Evolutionary conservation across 345 rosid genomes (phyloP).

Genomic region (Diplotaxis tenuifolia): DNA sequence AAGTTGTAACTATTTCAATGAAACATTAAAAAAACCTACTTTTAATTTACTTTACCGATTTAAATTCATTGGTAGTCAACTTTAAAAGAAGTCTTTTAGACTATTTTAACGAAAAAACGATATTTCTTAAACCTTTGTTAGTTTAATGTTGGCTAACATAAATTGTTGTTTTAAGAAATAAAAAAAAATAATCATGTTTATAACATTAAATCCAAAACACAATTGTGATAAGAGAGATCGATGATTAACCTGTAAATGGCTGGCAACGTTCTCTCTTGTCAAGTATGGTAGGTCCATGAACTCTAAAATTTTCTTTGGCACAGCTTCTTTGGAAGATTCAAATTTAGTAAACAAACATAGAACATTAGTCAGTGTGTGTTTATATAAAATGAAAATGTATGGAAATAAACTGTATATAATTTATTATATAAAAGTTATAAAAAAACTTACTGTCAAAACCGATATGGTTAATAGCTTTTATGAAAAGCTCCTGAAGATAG

Average conservation of each 20-base stretch:
- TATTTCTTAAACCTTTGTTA: background rate
- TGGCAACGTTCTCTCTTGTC: conserved; percentile 80
- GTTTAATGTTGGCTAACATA: background rate
- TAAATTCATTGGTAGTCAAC: background rate
- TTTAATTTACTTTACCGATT: background rate
- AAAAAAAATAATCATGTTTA: background rate
- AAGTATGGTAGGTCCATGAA: conserved; percentile 61
- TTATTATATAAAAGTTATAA: background rate
- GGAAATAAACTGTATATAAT: background rate
- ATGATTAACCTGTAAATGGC: conserved; percentile 65
- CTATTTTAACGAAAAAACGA: background rate
- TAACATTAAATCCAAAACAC: background rate
- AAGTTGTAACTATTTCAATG: background rate
- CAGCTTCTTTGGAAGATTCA: conserved; percentile 54
- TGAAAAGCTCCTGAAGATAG: conserved; percentile 55
- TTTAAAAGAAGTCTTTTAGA: background rate
- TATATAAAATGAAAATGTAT: background rate
- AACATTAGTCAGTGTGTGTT: background rate
- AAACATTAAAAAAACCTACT: background rate
- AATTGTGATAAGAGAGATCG: background rate
- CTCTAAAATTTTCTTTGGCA: conserved; percentile 70
- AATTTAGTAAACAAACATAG: background rate
- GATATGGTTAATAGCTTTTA: conserved; percentile 53
- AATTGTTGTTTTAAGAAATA: background rate
- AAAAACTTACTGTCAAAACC: conserved; percentile 64